phyloP scores from a whole-genome alignment of 164 flowering plant genomes.

The Liriodendron chinense region DNA sequence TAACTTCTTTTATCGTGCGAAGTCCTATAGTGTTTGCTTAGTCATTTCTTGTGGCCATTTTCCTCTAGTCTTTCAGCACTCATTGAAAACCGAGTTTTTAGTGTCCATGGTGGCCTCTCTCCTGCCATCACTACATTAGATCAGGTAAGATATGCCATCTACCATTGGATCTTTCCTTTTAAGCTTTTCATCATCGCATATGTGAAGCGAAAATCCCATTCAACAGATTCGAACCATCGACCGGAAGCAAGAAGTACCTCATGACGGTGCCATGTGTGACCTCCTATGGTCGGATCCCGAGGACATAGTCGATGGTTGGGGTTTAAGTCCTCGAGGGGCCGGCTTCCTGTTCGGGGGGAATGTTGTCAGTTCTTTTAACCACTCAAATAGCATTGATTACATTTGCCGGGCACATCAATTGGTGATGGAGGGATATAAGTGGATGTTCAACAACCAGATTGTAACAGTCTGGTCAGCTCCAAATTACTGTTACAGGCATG shows the following conservation, averaged over 20 bases:
- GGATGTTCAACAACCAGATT: constrained; percentile 97
- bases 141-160: constrained; percentile 52
- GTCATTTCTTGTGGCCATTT: not conserved
- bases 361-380: constrained; percentile 83
- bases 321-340: constrained; percentile 98
- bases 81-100: constrained; percentile 86
- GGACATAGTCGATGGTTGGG: constrained; percentile 98
- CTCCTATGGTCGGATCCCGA: constrained; percentile 99
- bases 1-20: not conserved
- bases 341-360: constrained; percentile 95
- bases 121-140: constrained; percentile 91
- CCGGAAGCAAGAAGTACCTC: constrained; percentile 98
- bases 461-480: constrained; percentile 99
- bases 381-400: constrained; percentile 81
- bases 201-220: constrained; percentile 9
- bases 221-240: constrained; percentile 90
- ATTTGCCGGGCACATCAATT: constrained; percentile 98
- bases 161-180: not conserved
- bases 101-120: constrained; percentile 99
- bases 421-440: constrained; percentile 99
- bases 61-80: constrained; percentile 87
- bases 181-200: not conserved
- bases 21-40: not conserved
- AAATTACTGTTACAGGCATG: constrained; percentile 95
- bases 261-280: constrained; percentile 99